Conservation (phyloP, 1,139 yeast genomes). For the Kazachstania sp. region DNA sequence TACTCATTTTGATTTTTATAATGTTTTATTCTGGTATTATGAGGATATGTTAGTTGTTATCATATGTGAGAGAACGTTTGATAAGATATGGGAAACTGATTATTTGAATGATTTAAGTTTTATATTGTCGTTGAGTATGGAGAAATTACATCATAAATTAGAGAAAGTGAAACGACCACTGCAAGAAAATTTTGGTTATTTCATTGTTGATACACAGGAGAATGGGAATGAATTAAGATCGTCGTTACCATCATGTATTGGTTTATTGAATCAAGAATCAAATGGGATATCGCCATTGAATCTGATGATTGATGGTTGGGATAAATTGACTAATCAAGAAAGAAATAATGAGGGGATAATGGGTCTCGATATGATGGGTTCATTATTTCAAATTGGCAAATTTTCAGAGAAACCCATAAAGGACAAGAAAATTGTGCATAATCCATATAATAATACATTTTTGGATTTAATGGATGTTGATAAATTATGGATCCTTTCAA, state of each 20-base stretch:
- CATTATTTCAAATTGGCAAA: constrained; percentile 8
- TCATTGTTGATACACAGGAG: constrained; percentile 10
- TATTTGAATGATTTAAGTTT: constrained; percentile 22
- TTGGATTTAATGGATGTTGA: constrained; percentile 17
- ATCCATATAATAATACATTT: constrained; percentile 13
- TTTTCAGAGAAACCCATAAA: background rate
- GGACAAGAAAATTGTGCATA: background rate
- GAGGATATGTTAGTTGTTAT: constrained; percentile 21
- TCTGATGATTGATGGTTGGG: constrained; percentile 24
- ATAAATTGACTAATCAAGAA: constrained; percentile 11
- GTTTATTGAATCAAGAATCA: constrained; percentile 1
- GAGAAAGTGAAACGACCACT: background rate
- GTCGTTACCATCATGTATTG: constrained; percentile 19
- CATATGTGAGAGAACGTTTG: constrained; percentile 20
- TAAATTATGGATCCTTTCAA: constrained; percentile 22
- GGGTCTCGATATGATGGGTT: constrained; percentile 24
- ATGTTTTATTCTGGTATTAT: constrained; percentile 27
- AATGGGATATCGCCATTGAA: constrained; percentile 14
- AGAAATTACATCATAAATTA: constrained; percentile 13
- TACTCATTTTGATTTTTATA: constrained; percentile 10
- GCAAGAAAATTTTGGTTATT: constrained; percentile 15
- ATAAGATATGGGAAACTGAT: constrained; percentile 23
- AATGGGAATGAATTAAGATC: constrained; percentile 8
- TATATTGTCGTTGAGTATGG: constrained; percentile 18
- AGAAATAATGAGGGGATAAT: constrained; percentile 6